Percentiles rank a stretch among this genome's conserved stretches.
These are phyloP conservation scores for Mucor circinelloides DNA, from an alignment of 371 early-diverging fungal species.

Conservation along the genomic window DNA sequence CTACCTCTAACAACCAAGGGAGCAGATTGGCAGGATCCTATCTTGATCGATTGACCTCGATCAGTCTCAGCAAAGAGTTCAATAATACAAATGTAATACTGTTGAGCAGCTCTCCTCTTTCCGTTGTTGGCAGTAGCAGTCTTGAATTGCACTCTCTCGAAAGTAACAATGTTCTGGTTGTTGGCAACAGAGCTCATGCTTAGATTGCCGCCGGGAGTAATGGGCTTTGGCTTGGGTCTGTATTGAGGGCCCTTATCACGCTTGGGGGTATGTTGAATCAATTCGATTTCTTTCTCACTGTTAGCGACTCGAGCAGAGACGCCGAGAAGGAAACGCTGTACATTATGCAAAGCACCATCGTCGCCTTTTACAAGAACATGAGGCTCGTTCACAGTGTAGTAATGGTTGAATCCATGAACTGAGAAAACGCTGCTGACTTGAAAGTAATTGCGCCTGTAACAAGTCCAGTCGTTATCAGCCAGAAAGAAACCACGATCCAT, in stretches of 20 bases:
- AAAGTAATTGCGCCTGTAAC: constrained; percentile 89
- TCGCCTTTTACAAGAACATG: constrained; percentile 47
- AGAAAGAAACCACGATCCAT: constrained; percentile 77
- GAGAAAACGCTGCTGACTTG: constrained; percentile 74
- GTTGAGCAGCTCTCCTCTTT: constrained; percentile 78
- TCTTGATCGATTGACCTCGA: constrained; percentile 35
- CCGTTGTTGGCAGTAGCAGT: constrained; percentile 87
- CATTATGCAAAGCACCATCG: constrained; percentile 15
- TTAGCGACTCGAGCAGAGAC: constrained; percentile 60
- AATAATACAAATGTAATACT: constrained; percentile 71
- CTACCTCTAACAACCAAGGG: constrained; percentile 85
- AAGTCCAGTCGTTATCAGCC: constrained; percentile 80
- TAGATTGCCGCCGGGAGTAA: constrained; percentile 53
- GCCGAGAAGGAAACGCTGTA: constrained; percentile 60
- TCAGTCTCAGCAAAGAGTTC: constrained; percentile 63
- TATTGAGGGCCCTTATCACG: constrained; percentile 85
- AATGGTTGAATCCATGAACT: constrained; percentile 47
- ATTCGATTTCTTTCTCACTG: constrained; percentile 63
- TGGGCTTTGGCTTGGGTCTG: constrained; percentile 58
- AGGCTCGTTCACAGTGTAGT: constrained; percentile 34
- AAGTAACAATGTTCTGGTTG: constrained; percentile 57
- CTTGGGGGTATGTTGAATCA: constrained; percentile 86
- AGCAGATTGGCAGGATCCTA: constrained; percentile 69
- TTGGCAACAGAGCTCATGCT: constrained; percentile 34
- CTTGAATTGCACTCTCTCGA: constrained; percentile 89